Evolutionary conservation across 2,329 filamentous ascomycete species (phyloP), one percentile per base, ranked within the genome.

Genomic region (Ophiostoma sp.): DNA sequence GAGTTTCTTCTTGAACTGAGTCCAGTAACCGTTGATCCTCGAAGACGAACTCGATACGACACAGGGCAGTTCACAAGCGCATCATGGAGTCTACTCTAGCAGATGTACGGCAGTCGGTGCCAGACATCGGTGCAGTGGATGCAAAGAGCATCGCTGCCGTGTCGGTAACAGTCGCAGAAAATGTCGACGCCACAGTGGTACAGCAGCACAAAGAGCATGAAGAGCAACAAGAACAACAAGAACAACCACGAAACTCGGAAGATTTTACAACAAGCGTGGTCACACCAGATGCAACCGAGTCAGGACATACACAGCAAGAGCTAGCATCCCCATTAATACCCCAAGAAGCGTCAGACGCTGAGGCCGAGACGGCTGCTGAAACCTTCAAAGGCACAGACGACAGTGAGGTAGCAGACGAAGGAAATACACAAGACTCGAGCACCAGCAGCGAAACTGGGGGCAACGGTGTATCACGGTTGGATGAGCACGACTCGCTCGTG

Each of bases 401-500:
- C 14, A 63, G 5, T 6, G 36, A 36, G 16, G 38, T 14, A 8
- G 38, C 18, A 16, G 55, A 45, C 60, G 65, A 62, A 6, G 49
- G 69, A 18, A 60, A 60, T 38, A 27, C 55, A 38, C 55, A 27
- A 14, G 55, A 60, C 27, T 60, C 55, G 55, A 60, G 12, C 27
- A 49, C 27, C 14, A 18, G 45, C 40, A 36, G 16, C 38, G 40
- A 18, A 2, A n/a, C 44, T 44, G 49, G 64, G 18, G 16, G 69
- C 52, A 27, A 12, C 40, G 36, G 44, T 5, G 45, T 41, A 16
- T 6, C 27, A 38, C 67, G 68, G 8, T 63, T 70, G 8, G 67
- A 66, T 38, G 75, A 77, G 7, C 79, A 81, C 72, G 87, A 89
- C 76, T 90, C 87, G 0, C 87, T 90, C 81, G 86, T 89, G 36